Evolutionary conservation across 179 eudicot species (phyloP).

Genomic region (Carnegiea gigantea): DNA sequence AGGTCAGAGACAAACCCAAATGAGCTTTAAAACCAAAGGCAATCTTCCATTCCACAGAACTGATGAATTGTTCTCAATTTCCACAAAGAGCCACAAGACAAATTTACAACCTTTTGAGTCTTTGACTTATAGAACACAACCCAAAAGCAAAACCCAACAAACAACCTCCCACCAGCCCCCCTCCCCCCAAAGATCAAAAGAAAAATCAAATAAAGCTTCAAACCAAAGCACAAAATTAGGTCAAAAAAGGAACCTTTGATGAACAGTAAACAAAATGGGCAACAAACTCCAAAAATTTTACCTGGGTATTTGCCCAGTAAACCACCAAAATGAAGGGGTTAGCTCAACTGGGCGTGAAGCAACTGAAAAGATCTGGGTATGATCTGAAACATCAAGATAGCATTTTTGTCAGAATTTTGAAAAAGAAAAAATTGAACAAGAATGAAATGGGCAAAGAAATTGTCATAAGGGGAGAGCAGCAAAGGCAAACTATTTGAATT

Average conservation of each 20-base stretch:
- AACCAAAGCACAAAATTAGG: slow-evolving; percentile 9
- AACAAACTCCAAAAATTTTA: slow-evolving; percentile 13
- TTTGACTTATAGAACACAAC: not conserved
- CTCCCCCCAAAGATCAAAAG: slow-evolving; percentile 3
- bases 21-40: not conserved
- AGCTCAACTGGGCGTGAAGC: slow-evolving; percentile 25
- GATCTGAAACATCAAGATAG: slow-evolving; percentile 44
- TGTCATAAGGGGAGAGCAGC: not conserved
- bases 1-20: slow-evolving; percentile 18
- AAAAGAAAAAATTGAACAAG: not conserved
- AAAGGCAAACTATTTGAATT: not conserved
- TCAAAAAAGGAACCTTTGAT: slow-evolving; percentile 19
- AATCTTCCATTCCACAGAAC: not conserved
- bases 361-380: slow-evolving; percentile 38
- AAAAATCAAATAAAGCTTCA: not conserved
- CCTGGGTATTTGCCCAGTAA: slow-evolving; percentile 20
- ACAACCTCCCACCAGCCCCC: not conserved
- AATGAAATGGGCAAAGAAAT: not conserved
- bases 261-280: slow-evolving; percentile 13
- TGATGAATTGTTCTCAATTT: not conserved
- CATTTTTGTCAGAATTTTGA: slow-evolving; percentile 23
- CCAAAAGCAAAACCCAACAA: slow-evolving; percentile 1
- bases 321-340: slow-evolving; percentile 22
- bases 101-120: slow-evolving; percentile 10
- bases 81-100: slow-evolving; percentile 3